Evolutionary conservation across 129 eudicot species (phyloP), one percentile per base, ranked within the genome.

Genomic region (Saposhnikovia divaricata): DNA sequence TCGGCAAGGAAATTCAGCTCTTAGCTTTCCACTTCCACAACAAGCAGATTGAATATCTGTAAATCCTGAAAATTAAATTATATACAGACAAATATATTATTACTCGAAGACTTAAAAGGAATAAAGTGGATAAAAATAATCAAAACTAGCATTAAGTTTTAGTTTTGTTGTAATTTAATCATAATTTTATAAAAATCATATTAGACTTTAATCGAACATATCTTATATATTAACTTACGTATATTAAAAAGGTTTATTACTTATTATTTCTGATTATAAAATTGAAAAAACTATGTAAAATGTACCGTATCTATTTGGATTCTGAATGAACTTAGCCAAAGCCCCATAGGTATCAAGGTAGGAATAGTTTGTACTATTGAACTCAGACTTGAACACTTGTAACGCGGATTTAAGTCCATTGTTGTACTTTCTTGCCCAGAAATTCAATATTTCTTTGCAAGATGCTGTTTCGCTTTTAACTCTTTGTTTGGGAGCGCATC

Each of bases 401-500:
- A 95, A 37, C 80, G 80, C 63, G 19, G 83, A 80, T 57, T 63
- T 46, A 23, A 92, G 87, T 34, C 84, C 90, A 21, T 73, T 77
- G 66, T 95, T 95, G 82, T 87, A 95, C 55, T 89, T 87, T 9
- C 70, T 72, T 5, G 97, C 84, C 97, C 90, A 89, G 27, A 72
- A 77, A 81, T 95, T 95, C 19, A 82, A 87, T 46, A 84, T 89
- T n/a, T 69, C 70, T 21, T 82, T 84, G 77, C 98, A 95, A 18
- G 76, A 93, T 5, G 79, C 44, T 6, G 83, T 84, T 46, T 69
- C 45, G 45, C 82, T 89, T 31, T 73, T 82, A 13, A 37, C 83
- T 76, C 98, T 92, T 61, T 86, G 96, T 10, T 83, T 51, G 10
- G 97, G 98, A 48, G 88, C 81, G 76, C 98, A 95, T 25, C 98